phyloP scores from a whole-genome alignment of 495 filamentous ascomycete species.

The Talaromyces nanjingensis region DNA sequence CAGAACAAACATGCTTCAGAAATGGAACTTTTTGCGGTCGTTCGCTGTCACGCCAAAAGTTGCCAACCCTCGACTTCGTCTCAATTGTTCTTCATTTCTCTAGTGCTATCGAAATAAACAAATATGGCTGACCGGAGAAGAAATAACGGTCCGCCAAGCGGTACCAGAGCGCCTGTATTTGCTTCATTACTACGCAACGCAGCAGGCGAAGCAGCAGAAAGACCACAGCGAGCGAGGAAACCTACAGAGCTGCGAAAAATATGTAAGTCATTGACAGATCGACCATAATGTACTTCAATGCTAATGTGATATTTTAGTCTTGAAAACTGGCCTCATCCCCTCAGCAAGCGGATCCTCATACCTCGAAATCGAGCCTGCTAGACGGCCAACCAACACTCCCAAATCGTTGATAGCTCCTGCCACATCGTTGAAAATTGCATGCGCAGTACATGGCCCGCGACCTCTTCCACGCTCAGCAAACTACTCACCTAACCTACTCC shows the following conservation, averaged over 20 bases:
- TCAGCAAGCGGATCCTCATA: slow-evolving; percentile 94
- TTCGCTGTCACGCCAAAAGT: slow-evolving; percentile 13
- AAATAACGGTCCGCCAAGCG: slow-evolving; percentile 78
- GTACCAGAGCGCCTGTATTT: slow-evolving; percentile 71
- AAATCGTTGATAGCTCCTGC: slow-evolving; percentile 42
- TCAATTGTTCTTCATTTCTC: not conserved
- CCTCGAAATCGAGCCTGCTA: slow-evolving; percentile 68
- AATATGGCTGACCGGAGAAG: slow-evolving; percentile 80
- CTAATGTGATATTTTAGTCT: slow-evolving; percentile 43
- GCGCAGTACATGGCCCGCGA: slow-evolving; percentile 87
- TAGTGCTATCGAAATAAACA: too few species aligned
- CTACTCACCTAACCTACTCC: slow-evolving; percentile 82
- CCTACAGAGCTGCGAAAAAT: slow-evolving; percentile 70
- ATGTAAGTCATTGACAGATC: slow-evolving; percentile 49
- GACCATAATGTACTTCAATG: not conserved
- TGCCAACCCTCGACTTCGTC: slow-evolving; percentile 9
- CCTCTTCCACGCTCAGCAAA: slow-evolving; percentile 82
- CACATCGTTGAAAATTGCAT: slow-evolving; percentile 77
- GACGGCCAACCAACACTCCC: slow-evolving; percentile 36
- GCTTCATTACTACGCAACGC: slow-evolving; percentile 35
- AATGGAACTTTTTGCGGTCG: slow-evolving; percentile 13
- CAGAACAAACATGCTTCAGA: slow-evolving; percentile 32
- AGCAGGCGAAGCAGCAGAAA: slow-evolving; percentile 27
- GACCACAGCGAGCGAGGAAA: slow-evolving; percentile 45
- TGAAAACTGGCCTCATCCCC: slow-evolving; percentile 87